Base-by-base conservation (phyloP, 2,329 filamentous ascomycete genomes). In the Davidsoniella eucalypti region DNA sequence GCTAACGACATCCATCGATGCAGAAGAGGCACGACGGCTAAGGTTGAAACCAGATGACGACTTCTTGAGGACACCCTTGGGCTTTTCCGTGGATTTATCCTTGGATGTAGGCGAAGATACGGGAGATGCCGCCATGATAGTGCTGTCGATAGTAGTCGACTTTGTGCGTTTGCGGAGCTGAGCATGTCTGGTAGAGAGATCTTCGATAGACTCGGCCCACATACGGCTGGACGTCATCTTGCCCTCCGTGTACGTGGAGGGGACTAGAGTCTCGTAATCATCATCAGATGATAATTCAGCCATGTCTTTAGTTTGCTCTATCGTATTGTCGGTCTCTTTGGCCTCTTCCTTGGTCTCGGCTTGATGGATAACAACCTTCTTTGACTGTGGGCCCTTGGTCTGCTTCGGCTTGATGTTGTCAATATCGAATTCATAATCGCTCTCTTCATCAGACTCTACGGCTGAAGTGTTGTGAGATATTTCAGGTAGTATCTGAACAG, bases 361-460 rank as follows among this genome's bases (percentile, higher is more conserved):
- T 18, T 47, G 44, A 25, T 47, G 44, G 38, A 47, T 9, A 8
- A 47, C 36, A 16, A 26, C 33, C n/a, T 9, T 16, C 44, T 47
- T 47, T 37, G 18, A 14, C 1, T 38, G 33, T 25, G 4, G 16
- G n/a, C 36, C 39, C 18, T 41, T 16, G 6, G 14, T 47, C 44
- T 38, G 29, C 18, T 68, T 63, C 10, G 71, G 60, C 44, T 75
- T 68, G 45, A 61, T 65, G 52, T 23, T 45, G 18, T n/a, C 45
- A 18, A 38, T 29, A 40, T 48, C 45, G 17, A 17, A 12, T 37
- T 12, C 41, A 33, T 12, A 39, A 6, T 41, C 41, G n/a, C 33
- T 21, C 29, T 53, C 43, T 5, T 48, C 50, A 56, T 67, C 57
- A 43, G 59, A 47, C 61, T 58, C 36, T 56, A 56, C 37, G 57